Conservation (phyloP, 2,329 filamentous ascomycete species). For the Aspergillus costaricaensis region DNA sequence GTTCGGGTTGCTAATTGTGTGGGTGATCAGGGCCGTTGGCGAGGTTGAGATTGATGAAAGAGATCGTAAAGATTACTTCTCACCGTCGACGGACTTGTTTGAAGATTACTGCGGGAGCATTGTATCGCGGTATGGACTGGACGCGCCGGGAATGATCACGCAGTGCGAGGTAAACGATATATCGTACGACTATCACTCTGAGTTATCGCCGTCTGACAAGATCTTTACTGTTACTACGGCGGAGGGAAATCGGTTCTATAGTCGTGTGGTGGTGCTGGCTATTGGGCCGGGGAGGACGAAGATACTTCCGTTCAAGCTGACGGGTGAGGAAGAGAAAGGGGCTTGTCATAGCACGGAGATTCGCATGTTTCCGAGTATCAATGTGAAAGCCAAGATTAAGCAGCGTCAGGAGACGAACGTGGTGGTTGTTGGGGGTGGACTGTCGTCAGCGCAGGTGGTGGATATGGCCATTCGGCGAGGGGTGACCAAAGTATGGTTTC, state of each 20-base stretch:
- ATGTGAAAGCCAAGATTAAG: slow-evolving; percentile 57
- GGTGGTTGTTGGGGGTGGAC: slow-evolving; percentile 71
- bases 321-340: slow-evolving; percentile 48
- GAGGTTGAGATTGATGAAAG: slow-evolving; percentile 63
- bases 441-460: slow-evolving; percentile 73
- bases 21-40: slow-evolving; percentile 22
- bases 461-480: slow-evolving; percentile 67
- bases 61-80: slow-evolving; percentile 70
- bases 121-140: slow-evolving; percentile 60
- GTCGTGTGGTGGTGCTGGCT: slow-evolving; percentile 67
- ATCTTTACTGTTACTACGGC: slow-evolving; percentile 67
- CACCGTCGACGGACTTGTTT: slow-evolving; percentile 64
- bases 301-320: slow-evolving; percentile 44
- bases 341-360: slow-evolving; percentile 68
- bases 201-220: slow-evolving; percentile 49
- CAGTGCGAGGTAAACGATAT: slow-evolving; percentile 64
- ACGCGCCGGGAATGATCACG: slow-evolving; percentile 54
- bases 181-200: slow-evolving; percentile 55
- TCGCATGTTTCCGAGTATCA: slow-evolving; percentile 56
- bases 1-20: slow-evolving; percentile 11
- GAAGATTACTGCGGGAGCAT: slow-evolving; percentile 63
- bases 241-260: slow-evolving; percentile 54
- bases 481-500: slow-evolving; percentile 67
- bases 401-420: slow-evolving; percentile 59
- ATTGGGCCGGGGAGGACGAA: slow-evolving; percentile 69